Evolutionary conservation across 2,329 filamentous ascomycete species (phyloP).

Genomic region (Fusarium succisae): DNA sequence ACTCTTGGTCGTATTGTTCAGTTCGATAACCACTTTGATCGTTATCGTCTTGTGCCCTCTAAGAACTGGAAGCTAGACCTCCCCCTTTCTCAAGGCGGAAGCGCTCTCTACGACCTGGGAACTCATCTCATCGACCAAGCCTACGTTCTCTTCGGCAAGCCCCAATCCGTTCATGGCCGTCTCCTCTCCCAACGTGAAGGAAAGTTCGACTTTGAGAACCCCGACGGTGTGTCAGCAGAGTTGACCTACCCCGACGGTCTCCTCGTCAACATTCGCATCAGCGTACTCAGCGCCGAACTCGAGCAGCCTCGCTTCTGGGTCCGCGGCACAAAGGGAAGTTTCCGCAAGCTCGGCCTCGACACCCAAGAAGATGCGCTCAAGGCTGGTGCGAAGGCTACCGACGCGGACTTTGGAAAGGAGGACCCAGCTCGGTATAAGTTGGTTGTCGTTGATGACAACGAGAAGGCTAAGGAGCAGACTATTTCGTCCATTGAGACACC

Average conservation of each 20-base stretch:
- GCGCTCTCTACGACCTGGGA: constrained; percentile 78
- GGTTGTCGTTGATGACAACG: constrained; percentile 62
- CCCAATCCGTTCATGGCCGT: constrained; percentile 72
- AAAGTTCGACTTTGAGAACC: constrained; percentile 56
- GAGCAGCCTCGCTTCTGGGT: constrained; percentile 81
- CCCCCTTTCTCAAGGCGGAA: constrained; percentile 68
- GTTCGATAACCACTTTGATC: constrained; percentile 84
- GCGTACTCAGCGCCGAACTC: constrained; percentile 73
- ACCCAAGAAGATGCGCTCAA: constrained; percentile 79
- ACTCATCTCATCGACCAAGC: constrained; percentile 81
- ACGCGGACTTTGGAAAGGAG: constrained; percentile 73
- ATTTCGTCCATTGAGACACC: constrained; percentile 69
- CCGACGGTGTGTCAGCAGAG: constrained; percentile 70
- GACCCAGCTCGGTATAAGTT: constrained; percentile 67
- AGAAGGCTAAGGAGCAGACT: constrained; percentile 58
- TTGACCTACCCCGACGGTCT: constrained; percentile 72
- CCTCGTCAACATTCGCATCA: constrained; percentile 75
- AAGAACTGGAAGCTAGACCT: constrained; percentile 73
- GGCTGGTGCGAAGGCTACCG: constrained; percentile 67
- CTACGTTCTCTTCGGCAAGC: constrained; percentile 75
- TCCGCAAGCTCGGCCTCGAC: constrained; percentile 77
- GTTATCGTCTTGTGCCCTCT: constrained; percentile 70
- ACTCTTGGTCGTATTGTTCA: constrained; percentile 77
- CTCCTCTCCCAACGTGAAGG: constrained; percentile 72
- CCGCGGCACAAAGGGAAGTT: constrained; percentile 77